Evolutionary conservation across 805 yeast genomes (phyloP), one percentile per base, ranked within the genome.

Genomic region (Kazachstania martiniae): DNA sequence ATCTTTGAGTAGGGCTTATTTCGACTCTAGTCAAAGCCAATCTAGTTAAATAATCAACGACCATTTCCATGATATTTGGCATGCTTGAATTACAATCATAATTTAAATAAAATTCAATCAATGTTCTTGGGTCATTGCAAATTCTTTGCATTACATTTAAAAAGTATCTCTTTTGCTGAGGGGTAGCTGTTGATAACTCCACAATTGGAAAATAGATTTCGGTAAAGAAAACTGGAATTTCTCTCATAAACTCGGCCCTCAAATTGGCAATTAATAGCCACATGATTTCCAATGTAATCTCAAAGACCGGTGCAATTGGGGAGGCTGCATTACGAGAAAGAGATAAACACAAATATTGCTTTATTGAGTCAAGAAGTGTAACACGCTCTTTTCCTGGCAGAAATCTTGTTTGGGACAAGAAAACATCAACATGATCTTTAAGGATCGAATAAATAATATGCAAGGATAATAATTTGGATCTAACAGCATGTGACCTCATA

Each of bases 191-290:
- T 49, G 78, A 82, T 75, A 91, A 72, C 49, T 89, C 97, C 28
- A 91, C 72, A 27, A 93, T 84, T 3, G 97, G 95, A 59, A 91
- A 81, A 55, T 91, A 91, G 33, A 89, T 84, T 49, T 91, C 97
- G 28, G 77, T 80, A 62, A 87, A 72, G 49, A 93, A 83, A 0
- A 93, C 95, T 1, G 95, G 95, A 28, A 91, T 83, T 53, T 91
- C 98, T 43, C 80, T 71, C 57, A 87, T 89, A 63, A 91, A 86
- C 44, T 82, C 91, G 10, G 80, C 70, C 51, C 98, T 74, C 45
- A 93, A 62, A 46, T 85, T 81, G 16, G 86, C 73, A 25, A 89
- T 65, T 44, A 91, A 65, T 26, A 89, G 62, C 95, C 95, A 91
- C 62, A 86, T 86, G 12, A 93, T 87, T 57, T 91, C 97, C 25